Conservation (phyloP, 2,329 filamentous ascomycete genomes). For the Ophiostoma sp. region DNA sequence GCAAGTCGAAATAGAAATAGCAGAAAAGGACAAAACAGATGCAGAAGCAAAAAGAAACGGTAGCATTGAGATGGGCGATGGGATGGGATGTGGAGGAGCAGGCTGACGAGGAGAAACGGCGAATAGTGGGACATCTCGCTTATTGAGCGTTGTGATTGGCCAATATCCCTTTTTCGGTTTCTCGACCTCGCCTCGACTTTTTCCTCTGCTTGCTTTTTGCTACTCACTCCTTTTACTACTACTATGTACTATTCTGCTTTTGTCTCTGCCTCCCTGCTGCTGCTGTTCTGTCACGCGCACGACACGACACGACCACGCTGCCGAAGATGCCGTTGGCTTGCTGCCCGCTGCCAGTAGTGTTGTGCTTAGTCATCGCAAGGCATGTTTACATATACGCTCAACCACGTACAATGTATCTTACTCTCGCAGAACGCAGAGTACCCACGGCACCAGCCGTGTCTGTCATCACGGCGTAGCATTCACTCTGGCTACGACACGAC, state of each 20-base stretch:
- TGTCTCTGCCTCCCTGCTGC: background rate
- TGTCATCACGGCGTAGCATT: slow-evolving; percentile 2
- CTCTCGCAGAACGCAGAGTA: no score
- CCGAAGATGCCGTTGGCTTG: background rate
- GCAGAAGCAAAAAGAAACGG: background rate
- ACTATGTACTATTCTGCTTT: no score
- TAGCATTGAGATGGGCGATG: background rate
- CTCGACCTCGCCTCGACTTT: background rate
- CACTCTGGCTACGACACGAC: background rate
- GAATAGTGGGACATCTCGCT: background rate
- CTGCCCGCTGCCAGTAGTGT: background rate
- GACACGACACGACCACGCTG: background rate
- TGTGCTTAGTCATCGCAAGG: background rate
- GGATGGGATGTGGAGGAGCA: background rate
- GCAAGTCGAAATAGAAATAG: background rate
- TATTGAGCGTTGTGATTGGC: background rate
- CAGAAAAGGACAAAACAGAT: background rate
- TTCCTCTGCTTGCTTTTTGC: background rate
- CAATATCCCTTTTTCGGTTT: background rate
- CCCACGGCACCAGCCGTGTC: background rate
- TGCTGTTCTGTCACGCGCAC: background rate
- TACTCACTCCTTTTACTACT: background rate
- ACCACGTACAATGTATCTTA: no score
- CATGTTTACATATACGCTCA: background rate
- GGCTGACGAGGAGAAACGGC: background rate